phyloP scores from a whole-genome alignment of 2,329 filamentous ascomycete genomes.

The Monilinia fructigena region DNA sequence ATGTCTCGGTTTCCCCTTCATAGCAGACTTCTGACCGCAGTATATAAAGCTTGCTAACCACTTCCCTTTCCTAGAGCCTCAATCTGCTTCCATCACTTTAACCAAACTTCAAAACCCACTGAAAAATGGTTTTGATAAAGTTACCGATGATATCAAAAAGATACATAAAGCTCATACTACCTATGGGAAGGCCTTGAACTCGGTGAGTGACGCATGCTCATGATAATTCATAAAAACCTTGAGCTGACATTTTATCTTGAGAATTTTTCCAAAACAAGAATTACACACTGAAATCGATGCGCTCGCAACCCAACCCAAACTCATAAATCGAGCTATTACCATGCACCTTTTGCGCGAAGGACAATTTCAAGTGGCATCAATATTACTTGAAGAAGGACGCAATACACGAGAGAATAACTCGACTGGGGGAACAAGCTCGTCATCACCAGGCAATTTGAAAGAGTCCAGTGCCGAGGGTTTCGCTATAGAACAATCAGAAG shows the following conservation, averaged over 20 bases:
- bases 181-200: slow-evolving; percentile 82
- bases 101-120: slow-evolving; percentile 84
- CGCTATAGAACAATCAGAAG: slow-evolving; percentile 59
- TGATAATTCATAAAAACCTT: not conserved
- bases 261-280: slow-evolving; percentile 49
- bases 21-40: too few species aligned
- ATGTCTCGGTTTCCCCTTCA: slow-evolving; percentile 20
- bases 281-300: slow-evolving; percentile 79
- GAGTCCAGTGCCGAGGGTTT: slow-evolving; percentile 43
- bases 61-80: slow-evolving; percentile 54
- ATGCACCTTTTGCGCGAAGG: slow-evolving; percentile 97
- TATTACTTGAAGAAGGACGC: slow-evolving; percentile 73
- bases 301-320: slow-evolving; percentile 68
- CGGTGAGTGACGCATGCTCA: slow-evolving; percentile 49
- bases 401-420: slow-evolving; percentile 44
- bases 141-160: slow-evolving; percentile 79
- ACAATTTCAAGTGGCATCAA: slow-evolving; percentile 83
- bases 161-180: slow-evolving; percentile 79
- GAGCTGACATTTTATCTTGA: slow-evolving; percentile 25
- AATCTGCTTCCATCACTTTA: slow-evolving; percentile 69
- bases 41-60: slow-evolving; percentile 15
- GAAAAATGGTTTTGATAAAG: slow-evolving; percentile 74
- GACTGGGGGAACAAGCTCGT: slow-evolving; percentile 37
- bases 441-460: slow-evolving; percentile 22
- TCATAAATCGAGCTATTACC: slow-evolving; percentile 90